These are phyloP conservation scores for Toxicodendron radicans DNA, from an alignment of 345 rosid genomes.

Conservation along the genomic window DNA sequence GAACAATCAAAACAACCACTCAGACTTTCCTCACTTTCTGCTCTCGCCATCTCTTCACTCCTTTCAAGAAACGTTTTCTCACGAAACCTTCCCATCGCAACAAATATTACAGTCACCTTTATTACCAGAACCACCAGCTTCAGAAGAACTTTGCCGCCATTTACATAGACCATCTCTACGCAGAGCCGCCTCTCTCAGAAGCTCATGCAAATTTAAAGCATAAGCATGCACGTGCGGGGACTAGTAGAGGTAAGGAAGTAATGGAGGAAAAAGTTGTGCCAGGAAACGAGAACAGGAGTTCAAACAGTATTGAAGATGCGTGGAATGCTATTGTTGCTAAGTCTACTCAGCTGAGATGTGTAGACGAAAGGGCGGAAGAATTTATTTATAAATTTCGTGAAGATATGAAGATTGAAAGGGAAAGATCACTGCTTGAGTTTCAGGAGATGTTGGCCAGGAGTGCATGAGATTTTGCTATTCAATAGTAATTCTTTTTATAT, in stretches of 20 bases:
- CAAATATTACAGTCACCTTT: constrained; percentile 24
- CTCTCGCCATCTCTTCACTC: constrained; percentile 41
- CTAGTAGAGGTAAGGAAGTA: constrained; percentile 32
- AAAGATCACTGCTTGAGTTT: constrained; percentile 55
- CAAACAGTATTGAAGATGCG: constrained; percentile 65
- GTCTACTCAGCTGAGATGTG: constrained; percentile 74
- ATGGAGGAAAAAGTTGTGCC: constrained; percentile 1
- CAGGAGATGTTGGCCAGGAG: constrained; percentile 75
- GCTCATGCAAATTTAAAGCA: constrained; percentile 19
- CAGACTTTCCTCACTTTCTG: constrained; percentile 45
- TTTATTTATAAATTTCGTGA: constrained; percentile 65
- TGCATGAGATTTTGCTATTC: constrained; percentile 22
- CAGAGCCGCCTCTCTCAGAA: constrained; percentile 2
- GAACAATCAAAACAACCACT: constrained; percentile 41
- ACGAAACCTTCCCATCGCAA: constrained; percentile 16
- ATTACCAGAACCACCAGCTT: constrained; percentile 25
- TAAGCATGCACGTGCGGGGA: constrained; percentile 23
- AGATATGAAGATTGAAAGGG: constrained; percentile 66
- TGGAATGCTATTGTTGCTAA: constrained; percentile 75
- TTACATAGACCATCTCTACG: constrained; percentile 51
- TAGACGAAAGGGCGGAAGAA: constrained; percentile 86
- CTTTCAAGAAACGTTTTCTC: constrained; percentile 46
- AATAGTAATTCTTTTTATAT: background rate
- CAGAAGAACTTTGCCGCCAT: constrained; percentile 29
- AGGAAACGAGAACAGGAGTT: constrained; percentile 19